Base-by-base conservation (phyloP, 2,329 filamentous ascomycete species). In the Xylariaceae sp. region DNA sequence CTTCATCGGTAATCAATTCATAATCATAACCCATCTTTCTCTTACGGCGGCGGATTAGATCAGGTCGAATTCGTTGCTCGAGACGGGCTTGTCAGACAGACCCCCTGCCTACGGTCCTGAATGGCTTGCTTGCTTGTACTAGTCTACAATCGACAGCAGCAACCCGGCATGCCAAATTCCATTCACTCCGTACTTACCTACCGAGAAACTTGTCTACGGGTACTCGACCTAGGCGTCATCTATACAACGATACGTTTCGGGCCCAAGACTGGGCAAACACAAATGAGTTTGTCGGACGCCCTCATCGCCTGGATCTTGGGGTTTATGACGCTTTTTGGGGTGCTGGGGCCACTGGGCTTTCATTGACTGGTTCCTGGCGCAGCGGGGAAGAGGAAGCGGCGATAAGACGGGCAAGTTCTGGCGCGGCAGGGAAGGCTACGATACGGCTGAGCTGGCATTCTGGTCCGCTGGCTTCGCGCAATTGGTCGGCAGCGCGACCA, bases 121-220 rank as follows among this genome's bases (percentile, higher is more conserved):
- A 41, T 55, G 45, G 53, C 48, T 55, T 4, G 44, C 55, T 14
- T 52, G 45, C 4, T 23, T 40, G 10, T 52, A 32, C 27, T 32
- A 16, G 16, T 32, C 27, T 12, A 4, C 16, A 8, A 32, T 32
- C 12, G 4, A 16, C 7, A 12, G 7, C 7, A 32, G 27, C 76
- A 64, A 63, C 67, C 11, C 66, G 62, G 2, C 69, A 72, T 43
- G 70, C 71, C 73, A 16, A 64, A 66, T 29, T 71, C 71, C n/a
- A n/a, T n/a, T 4, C 77, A 75, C 51, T 67, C 73, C 27, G 73
- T 77, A 60, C 74, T 75, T 0, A 55, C 77, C 10, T 56, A 75
- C 39, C 67, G 71, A 1, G 74, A 75, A 79, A 55, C 57, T 74
- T 3, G 63, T 79, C 43, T 75, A 73, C 59, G 67, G 67, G 22